phyloP scores from a whole-genome alignment of 371 early-diverging fungal genomes.

The Mortierella sp. region DNA sequence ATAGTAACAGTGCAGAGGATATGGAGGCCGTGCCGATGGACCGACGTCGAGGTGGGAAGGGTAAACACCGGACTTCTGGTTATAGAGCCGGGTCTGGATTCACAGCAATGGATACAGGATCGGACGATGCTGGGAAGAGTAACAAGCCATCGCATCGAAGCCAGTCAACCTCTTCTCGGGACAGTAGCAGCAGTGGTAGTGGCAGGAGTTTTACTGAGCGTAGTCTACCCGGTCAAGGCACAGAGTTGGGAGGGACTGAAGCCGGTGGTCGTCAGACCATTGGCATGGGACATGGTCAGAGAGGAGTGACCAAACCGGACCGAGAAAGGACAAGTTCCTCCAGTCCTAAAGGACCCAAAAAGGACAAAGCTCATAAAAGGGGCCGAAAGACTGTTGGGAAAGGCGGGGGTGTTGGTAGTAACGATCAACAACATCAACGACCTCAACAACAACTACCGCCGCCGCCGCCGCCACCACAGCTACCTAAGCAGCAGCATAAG shows the following conservation, averaged over 20 bases:
- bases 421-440: slow-evolving; percentile 15
- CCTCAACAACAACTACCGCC: background rate
- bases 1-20: no score
- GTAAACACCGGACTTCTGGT: no score
- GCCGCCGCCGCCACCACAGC: background rate
- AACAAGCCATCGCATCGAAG: no score
- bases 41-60: no score
- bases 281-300: background rate
- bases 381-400: slow-evolving; percentile 7
- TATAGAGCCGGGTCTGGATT: no score
- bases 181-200: background rate
- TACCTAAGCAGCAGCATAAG: background rate
- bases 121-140: no score
- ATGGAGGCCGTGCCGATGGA: no score
- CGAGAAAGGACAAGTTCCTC: slow-evolving; percentile 17
- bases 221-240: slow-evolving; percentile 15
- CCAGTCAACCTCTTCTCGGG: no score
- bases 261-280: background rate
- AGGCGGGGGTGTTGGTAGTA: background rate
- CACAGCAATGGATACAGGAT: no score
- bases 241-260: slow-evolving; percentile 11
- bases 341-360: background rate
- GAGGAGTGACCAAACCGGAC: slow-evolving; percentile 4
- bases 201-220: slow-evolving; percentile 2
- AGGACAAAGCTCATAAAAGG: slow-evolving; percentile 3